phyloP scores from a whole-genome alignment of 1,284 basidiomycete species.

The Boletus mariae region DNA sequence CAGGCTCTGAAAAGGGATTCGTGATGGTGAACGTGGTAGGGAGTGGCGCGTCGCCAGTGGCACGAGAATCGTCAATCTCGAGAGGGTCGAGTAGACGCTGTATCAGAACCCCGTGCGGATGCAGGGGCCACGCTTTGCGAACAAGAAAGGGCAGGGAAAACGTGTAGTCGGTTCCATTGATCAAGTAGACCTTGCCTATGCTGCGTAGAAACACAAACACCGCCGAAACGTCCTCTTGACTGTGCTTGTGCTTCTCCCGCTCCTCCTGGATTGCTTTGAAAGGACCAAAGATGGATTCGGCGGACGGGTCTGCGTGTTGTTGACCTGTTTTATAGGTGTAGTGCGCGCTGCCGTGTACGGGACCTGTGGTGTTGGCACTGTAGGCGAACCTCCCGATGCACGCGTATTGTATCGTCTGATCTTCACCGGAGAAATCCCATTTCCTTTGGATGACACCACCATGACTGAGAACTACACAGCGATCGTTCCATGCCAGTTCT shows the following conservation, averaged over 20 bases:
- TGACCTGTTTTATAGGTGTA: slow-evolving; percentile 35
- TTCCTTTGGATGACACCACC: slow-evolving; percentile 70
- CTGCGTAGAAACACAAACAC: slow-evolving; percentile 79
- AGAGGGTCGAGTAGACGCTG: slow-evolving; percentile 68
- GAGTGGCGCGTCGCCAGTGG: slow-evolving; percentile 58
- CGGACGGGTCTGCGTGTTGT: slow-evolving; percentile 32
- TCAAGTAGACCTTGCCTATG: slow-evolving; percentile 69
- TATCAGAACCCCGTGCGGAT: slow-evolving; percentile 71
- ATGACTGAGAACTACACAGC: slow-evolving; percentile 62
- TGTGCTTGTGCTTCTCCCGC: slow-evolving; percentile 30
- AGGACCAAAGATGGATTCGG: slow-evolving; percentile 54
- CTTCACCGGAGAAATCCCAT: slow-evolving; percentile 72
- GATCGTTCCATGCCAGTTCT: slow-evolving; percentile 69
- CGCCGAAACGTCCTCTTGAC: slow-evolving; percentile 44
- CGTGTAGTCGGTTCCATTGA: slow-evolving; percentile 72
- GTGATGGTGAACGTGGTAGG: slow-evolving; percentile 78
- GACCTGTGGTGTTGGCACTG: slow-evolving; percentile 30
- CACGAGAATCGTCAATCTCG: slow-evolving; percentile 64
- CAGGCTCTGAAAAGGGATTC: slow-evolving; percentile 73
- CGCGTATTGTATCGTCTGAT: slow-evolving; percentile 71
- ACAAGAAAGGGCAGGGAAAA: slow-evolving; percentile 83
- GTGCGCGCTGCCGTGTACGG: slow-evolving; percentile 37
- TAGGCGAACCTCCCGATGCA: slow-evolving; percentile 73
- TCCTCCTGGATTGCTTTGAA: slow-evolving; percentile 39
- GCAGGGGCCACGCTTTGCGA: slow-evolving; percentile 72